Percentiles rank a stretch among this genome's conserved stretches.
Evolutionary conservation across 179 eudicot genomes (phyloP).

Genomic region (Gypsophila paniculata): DNA sequence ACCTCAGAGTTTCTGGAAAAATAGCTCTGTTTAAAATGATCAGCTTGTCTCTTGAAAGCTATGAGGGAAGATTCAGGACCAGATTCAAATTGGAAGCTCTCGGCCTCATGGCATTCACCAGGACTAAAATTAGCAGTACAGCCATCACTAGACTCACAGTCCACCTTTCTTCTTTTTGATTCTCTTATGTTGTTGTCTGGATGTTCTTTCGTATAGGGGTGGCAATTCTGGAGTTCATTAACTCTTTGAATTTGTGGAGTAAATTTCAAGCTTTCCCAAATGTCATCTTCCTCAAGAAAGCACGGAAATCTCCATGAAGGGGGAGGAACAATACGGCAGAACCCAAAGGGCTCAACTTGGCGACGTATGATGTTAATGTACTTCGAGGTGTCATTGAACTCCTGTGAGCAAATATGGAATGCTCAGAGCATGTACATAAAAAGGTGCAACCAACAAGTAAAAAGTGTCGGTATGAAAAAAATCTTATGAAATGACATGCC

Average conservation of each 20-base stretch:
- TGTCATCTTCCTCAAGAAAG: slow-evolving; percentile 42
- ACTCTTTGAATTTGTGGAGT: slow-evolving; percentile 45
- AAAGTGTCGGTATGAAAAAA: neutral
- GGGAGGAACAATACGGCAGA: slow-evolving; percentile 84
- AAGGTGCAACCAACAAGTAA: neutral
- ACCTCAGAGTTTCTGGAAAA: slow-evolving; percentile 35
- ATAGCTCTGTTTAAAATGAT: slow-evolving; percentile 52
- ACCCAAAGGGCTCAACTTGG: slow-evolving; percentile 59
- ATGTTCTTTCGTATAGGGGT: slow-evolving; percentile 29
- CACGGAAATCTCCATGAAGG: slow-evolving; percentile 66
- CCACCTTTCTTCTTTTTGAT: slow-evolving; percentile 38
- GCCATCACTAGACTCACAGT: slow-evolving; percentile 29
- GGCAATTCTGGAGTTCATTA: slow-evolving; percentile 35
- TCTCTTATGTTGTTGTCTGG: slow-evolving; percentile 27
- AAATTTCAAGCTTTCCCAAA: slow-evolving; percentile 45
- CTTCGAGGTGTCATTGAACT: slow-evolving; percentile 56
- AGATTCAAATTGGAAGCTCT: slow-evolving; percentile 33
- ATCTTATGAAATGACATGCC: slow-evolving; percentile 34
- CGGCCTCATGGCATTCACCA: slow-evolving; percentile 20
- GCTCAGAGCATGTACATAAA: slow-evolving; percentile 18
- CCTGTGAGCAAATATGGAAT: slow-evolving; percentile 41
- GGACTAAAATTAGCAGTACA: slow-evolving; percentile 26
- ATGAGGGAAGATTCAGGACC: slow-evolving; percentile 56
- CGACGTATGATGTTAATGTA: slow-evolving; percentile 61
- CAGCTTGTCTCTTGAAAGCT: slow-evolving; percentile 62